These are phyloP conservation scores for Plasmodium berghei DNA, from an alignment of 169 alveolate species.

Conservation along the genomic window DNA sequence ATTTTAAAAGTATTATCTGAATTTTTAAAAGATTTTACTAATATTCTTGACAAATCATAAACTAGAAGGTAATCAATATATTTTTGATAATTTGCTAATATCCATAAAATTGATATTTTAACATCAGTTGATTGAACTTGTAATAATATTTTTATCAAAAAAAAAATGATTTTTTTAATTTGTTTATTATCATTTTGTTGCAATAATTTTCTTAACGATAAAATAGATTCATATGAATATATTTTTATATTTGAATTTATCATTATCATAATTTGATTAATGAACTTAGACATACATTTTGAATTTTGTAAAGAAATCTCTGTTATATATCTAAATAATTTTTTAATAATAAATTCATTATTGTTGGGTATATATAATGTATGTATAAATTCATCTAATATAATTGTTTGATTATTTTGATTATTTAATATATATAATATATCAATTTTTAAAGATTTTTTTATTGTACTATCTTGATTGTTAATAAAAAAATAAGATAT, in stretches of 20 bases:
- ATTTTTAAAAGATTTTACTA: conserved; percentile 12
- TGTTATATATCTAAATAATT: conserved; percentile 20
- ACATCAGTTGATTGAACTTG: conserved; percentile 16
- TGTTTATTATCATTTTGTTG: conserved; percentile 15
- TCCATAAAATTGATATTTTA: conserved; percentile 36
- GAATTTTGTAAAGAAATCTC: conserved; percentile 24
- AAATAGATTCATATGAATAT: conserved; percentile 39
- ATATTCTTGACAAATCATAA: conserved; percentile 22
- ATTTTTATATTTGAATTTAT: conserved; percentile 14
- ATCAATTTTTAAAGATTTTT: conserved; percentile 26
- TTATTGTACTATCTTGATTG: conserved; percentile 7
- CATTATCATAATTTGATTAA: conserved; percentile 25
- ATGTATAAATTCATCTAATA: conserved; percentile 30
- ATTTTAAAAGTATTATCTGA: conserved; percentile 7
- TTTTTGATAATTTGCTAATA: conserved; percentile 39
- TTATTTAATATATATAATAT: conserved; percentile 10
- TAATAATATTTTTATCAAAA: conserved; percentile 26
- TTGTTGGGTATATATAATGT: conserved; percentile 27
- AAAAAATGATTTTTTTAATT: conserved; percentile 10
- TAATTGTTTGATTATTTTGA: conserved; percentile 2
- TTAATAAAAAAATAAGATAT: conserved; percentile 32
- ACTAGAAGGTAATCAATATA: conserved; percentile 19
- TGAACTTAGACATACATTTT: conserved; percentile 13
- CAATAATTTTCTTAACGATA: conserved; percentile 29
- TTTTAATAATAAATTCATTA: conserved; percentile 20